Evolutionary conservation across 2,329 filamentous ascomycete genomes (phyloP).

Genomic region (Trichoderma sp.): DNA sequence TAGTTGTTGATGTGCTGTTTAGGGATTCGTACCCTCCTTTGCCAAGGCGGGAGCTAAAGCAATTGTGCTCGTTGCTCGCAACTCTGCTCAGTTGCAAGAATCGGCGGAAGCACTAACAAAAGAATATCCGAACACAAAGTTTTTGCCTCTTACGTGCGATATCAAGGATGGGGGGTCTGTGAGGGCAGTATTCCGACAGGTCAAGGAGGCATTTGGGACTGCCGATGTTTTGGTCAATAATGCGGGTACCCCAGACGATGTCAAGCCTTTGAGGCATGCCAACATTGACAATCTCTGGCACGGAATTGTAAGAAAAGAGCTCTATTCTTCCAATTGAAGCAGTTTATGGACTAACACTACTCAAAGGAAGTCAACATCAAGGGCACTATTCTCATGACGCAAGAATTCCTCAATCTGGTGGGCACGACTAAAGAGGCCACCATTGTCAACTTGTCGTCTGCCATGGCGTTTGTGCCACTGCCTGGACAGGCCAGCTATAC

Average conservation of each 20-base stretch:
- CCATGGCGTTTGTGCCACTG: not conserved
- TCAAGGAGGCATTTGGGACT: not conserved
- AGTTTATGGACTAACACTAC: not conserved
- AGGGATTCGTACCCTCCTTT: not conserved
- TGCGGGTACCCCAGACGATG: not conserved
- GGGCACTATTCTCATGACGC: not conserved
- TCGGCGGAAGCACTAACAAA: not conserved
- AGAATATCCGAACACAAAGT: not conserved
- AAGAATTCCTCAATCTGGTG: conserved; percentile 1
- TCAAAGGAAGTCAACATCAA: conserved; percentile 11
- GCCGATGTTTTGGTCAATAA: conserved; percentile 14
- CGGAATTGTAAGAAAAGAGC: not conserved
- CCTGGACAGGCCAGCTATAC: not conserved
- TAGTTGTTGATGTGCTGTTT: too few species aligned
- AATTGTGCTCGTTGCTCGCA: conserved; percentile 7
- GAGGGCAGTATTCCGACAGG: not conserved
- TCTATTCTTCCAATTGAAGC: not conserved
- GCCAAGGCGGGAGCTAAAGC: not conserved
- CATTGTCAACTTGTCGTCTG: conserved; percentile 1
- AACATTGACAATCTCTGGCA: not conserved
- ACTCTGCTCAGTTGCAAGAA: not conserved
- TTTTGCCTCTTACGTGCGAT: not conserved
- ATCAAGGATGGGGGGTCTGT: not conserved
- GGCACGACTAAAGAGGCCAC: not conserved
- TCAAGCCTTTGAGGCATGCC: not conserved